A percentile compares a stretch with the other conserved stretches of the same genome.
These are phyloP conservation scores for Halophytophthora batemanensis DNA, from an alignment of 352 stramenopile species.

Conservation along the genomic window DNA sequence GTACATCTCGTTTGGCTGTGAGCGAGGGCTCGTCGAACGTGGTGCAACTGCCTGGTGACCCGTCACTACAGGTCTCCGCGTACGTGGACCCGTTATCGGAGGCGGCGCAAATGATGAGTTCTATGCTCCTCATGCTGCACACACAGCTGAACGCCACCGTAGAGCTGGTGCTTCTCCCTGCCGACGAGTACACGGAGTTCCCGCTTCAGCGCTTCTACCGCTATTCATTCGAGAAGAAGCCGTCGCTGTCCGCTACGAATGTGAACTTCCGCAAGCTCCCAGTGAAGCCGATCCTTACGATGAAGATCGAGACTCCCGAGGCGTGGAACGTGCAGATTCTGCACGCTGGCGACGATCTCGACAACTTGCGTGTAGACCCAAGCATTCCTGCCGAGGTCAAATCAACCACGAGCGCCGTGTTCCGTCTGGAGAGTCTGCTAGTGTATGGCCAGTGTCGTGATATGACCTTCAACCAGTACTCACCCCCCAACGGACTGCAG, in stretches of 20 bases:
- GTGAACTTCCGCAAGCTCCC: conserved; percentile 81
- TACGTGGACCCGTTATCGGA: conserved; percentile 91
- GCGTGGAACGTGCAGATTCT: conserved; percentile 91
- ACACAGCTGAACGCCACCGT: conserved; percentile 69
- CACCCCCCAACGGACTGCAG: conserved; percentile 89
- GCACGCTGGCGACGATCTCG: conserved; percentile 73
- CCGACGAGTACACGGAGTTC: conserved; percentile 77
- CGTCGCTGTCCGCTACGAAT: conserved; percentile 32
- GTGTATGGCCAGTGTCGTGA: conserved; percentile 91
- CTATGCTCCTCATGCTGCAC: conserved; percentile 80
- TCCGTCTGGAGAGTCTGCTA: conserved; percentile 87
- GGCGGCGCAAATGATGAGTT: conserved; percentile 85
- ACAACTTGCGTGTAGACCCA: conserved; percentile 89
- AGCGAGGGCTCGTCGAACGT: conserved; percentile 35
- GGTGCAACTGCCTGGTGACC: conserved; percentile 38
- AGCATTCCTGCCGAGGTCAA: conserved; percentile 47
- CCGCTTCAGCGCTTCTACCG: conserved; percentile 93
- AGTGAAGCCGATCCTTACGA: conserved; percentile 86
- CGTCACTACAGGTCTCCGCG: conserved; percentile 59
- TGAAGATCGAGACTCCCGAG: conserved; percentile 92
- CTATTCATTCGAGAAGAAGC: conserved; percentile 79
- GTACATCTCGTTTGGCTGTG: conserved; percentile 32
- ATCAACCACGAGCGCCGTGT: conserved; percentile 68
- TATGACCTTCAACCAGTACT: conserved; percentile 74
- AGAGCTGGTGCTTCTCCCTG: conserved; percentile 63